phyloP scores from a whole-genome alignment of 2,329 filamentous ascomycete species.

The Ceratocystiopsis sp. region DNA sequence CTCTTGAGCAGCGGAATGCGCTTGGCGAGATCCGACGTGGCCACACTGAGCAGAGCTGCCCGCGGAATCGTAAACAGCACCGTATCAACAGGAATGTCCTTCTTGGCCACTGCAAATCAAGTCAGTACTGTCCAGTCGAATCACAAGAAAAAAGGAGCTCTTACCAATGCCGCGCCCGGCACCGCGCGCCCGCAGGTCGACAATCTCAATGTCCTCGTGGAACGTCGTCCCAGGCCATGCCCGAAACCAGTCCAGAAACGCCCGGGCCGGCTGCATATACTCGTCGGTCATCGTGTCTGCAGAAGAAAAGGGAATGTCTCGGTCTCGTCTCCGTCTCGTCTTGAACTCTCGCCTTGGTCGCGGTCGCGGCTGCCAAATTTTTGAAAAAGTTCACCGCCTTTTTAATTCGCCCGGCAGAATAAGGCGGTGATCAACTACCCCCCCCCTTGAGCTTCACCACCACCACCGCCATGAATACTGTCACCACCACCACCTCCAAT shows the following conservation, averaged over 20 bases:
- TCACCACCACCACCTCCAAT: background rate
- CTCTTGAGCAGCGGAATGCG: slow-evolving; percentile 35
- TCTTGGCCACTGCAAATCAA: slow-evolving; percentile 42
- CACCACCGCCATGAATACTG: background rate
- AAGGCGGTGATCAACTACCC: too few relatives aligned
- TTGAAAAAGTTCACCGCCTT: too few relatives aligned
- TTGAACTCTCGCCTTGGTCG: too few relatives aligned
- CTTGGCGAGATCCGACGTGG: slow-evolving; percentile 51
- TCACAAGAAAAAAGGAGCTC: slow-evolving; percentile 5
- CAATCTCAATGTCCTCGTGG: slow-evolving; percentile 32
- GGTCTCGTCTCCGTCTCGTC: too few relatives aligned
- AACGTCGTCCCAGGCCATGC: slow-evolving; percentile 34
- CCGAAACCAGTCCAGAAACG: slow-evolving; percentile 38
- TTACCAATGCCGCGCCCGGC: slow-evolving; percentile 40
- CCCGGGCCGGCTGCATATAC: slow-evolving; percentile 26
- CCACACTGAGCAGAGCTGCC: slow-evolving; percentile 48
- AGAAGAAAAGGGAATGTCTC: too few relatives aligned
- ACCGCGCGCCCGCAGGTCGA: slow-evolving; percentile 30
- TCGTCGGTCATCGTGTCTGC: slow-evolving; percentile 5
- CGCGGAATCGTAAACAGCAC: slow-evolving; percentile 69
- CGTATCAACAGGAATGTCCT: slow-evolving; percentile 56
- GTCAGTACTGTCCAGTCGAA: background rate
- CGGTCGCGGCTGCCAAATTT: too few relatives aligned
- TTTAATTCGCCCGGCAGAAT: too few relatives aligned
- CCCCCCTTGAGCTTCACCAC: too few relatives aligned